phyloP scores from a whole-genome alignment of 2,329 filamentous ascomycete species.

The Pseudocercospora vitis region DNA sequence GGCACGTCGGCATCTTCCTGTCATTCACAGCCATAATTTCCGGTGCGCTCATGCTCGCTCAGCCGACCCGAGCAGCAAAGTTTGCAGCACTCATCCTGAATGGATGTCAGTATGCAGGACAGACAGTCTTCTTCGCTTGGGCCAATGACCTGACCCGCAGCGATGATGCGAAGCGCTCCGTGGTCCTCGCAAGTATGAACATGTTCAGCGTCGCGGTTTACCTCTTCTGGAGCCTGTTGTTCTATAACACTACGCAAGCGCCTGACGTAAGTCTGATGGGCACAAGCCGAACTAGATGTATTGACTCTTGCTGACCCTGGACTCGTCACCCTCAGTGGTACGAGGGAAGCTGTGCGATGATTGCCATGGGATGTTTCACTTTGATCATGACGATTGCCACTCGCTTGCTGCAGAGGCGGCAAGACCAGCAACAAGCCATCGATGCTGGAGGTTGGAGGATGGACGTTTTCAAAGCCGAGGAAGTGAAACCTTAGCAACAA shows the following conservation, averaged over 20 bases:
- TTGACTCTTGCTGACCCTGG: too few species aligned
- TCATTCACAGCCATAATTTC: constrained; percentile 32
- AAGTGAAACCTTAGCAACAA: neutral
- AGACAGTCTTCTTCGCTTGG: constrained; percentile 33
- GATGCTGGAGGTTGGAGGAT: constrained; percentile 5
- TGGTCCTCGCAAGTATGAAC: constrained; percentile 32
- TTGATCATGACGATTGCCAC: constrained; percentile 27
- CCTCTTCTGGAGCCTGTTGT: constrained; percentile 32
- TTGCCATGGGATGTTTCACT: constrained; percentile 30
- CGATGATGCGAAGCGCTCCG: constrained; percentile 30
- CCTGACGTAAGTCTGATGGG: too few species aligned
- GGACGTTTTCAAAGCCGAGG: neutral
- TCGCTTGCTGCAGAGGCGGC: constrained; percentile 26
- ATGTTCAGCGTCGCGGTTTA: constrained; percentile 33
- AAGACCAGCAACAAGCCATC: constrained; percentile 25
- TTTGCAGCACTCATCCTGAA: constrained; percentile 32
- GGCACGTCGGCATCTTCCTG: constrained; percentile 32
- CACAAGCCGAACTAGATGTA: too few species aligned
- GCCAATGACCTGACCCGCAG: constrained; percentile 30
- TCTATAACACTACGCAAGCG: constrained; percentile 33
- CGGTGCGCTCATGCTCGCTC: constrained; percentile 28
- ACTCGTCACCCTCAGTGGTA: too few species aligned
- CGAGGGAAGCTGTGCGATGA: constrained; percentile 32
- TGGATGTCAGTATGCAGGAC: constrained; percentile 31
- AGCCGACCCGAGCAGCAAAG: constrained; percentile 26